Evolutionary conservation across 2,329 filamentous ascomycete species (phyloP).

Genomic region (Chrysoporthe deuterocubensis): DNA sequence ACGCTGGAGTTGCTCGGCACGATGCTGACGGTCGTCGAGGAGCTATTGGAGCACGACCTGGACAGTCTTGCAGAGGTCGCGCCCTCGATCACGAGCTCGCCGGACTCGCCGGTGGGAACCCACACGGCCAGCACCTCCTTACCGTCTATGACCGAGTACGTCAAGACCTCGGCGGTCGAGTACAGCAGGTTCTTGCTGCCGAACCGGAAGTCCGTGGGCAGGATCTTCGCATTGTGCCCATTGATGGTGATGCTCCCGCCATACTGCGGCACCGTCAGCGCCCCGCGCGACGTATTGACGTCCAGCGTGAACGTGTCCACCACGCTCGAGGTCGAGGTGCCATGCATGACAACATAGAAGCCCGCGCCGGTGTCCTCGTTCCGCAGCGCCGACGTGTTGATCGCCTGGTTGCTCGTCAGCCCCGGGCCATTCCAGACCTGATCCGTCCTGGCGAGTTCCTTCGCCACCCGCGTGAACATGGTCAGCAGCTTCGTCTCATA

Average conservation of each 20-base stretch:
- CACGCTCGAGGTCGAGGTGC: constrained; percentile 54
- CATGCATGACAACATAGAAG: constrained; percentile 64
- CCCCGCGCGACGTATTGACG: constrained; percentile 59
- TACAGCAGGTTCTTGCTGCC: constrained; percentile 56
- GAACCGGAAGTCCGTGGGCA: constrained; percentile 63
- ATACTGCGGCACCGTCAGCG: constrained; percentile 57
- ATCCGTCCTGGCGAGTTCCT: constrained; percentile 60
- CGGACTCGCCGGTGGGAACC: constrained; percentile 57
- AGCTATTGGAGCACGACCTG: constrained; percentile 43
- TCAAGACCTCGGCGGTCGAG: constrained; percentile 59
- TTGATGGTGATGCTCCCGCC: constrained; percentile 55
- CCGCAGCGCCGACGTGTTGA: constrained; percentile 59
- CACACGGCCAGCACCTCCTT: constrained; percentile 56
- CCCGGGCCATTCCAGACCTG: constrained; percentile 49
- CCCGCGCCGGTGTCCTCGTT: constrained; percentile 60
- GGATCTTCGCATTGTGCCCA: constrained; percentile 65
- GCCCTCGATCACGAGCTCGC: constrained; percentile 56
- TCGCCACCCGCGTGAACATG: constrained; percentile 61
- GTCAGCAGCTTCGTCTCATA: constrained; percentile 66
- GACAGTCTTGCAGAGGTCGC: constrained; percentile 37
- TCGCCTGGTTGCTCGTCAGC: constrained; percentile 55
- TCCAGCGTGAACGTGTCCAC: constrained; percentile 58
- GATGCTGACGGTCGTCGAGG: constrained; percentile 44
- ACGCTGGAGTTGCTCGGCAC: constrained; percentile 45
- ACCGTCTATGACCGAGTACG: constrained; percentile 51